Evolutionary conservation across 441 rosid species (phyloP).

Genomic region (Mallotus repandus): DNA sequence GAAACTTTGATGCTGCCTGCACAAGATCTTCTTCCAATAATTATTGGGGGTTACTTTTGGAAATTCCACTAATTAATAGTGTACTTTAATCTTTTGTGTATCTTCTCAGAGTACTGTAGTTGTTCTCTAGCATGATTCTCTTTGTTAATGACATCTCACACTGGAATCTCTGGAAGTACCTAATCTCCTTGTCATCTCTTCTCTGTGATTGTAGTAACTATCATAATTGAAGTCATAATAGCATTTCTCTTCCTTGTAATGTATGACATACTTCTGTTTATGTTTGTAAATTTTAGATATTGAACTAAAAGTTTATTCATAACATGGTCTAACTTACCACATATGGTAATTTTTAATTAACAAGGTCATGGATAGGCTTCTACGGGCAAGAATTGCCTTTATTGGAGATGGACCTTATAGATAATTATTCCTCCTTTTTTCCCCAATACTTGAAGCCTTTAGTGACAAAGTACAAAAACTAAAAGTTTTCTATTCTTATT

Average conservation of each 20-base stretch:
- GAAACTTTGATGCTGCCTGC: too few species aligned
- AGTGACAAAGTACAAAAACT: not conserved
- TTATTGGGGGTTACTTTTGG: not conserved
- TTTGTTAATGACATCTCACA: too few species aligned
- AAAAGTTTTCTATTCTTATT: not conserved
- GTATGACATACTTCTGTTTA: too few species aligned
- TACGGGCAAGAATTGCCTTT: conserved; percentile 84
- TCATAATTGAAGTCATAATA: too few species aligned
- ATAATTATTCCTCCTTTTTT: conserved; percentile 33
- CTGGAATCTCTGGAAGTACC: too few species aligned
- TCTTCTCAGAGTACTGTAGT: not conserved
- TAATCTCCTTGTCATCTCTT: too few species aligned
- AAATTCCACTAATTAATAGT: too few species aligned
- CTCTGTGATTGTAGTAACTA: too few species aligned
- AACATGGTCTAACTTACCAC: too few species aligned
- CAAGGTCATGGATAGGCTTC: conserved; percentile 94
- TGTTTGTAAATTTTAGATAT: too few species aligned
- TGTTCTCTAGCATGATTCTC: not conserved
- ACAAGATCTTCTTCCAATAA: not conserved
- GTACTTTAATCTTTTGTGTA: not conserved
- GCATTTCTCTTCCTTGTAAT: too few species aligned
- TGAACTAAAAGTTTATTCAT: too few species aligned
- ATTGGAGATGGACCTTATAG: conserved; percentile 95
- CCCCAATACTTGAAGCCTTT: not conserved
- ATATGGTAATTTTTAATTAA: conserved; percentile 19